phyloP scores from a whole-genome alignment of 2,329 filamentous ascomycete genomes.

The Phoma sp. region DNA sequence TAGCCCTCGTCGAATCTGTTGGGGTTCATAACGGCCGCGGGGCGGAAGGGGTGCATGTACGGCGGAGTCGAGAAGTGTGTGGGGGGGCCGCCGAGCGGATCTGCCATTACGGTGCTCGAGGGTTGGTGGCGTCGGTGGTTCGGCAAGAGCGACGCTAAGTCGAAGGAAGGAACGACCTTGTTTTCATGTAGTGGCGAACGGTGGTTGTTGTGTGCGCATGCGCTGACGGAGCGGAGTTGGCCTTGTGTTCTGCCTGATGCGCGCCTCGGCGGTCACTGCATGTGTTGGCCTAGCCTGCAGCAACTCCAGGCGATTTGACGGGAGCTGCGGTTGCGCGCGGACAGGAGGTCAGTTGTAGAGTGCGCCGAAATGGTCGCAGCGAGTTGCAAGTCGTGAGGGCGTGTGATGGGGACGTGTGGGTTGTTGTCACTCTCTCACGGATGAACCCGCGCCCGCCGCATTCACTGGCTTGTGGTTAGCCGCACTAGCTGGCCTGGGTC shows the following conservation, averaged over 20 bases:
- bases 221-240: conserved; percentile 2
- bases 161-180: not conserved
- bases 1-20: conserved; percentile 79
- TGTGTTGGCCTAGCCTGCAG: not conserved
- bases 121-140: not conserved
- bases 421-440: not conserved
- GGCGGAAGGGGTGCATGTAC: conserved; percentile 47
- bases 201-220: not conserved
- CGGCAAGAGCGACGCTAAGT: not conserved
- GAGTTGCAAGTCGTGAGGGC: not conserved
- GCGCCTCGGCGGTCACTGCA: conserved; percentile 2
- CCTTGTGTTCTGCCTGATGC: conserved; percentile 15
- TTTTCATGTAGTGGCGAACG: not conserved
- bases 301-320: not conserved
- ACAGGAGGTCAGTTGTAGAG: not conserved
- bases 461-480: conserved; percentile 1
- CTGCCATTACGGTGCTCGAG: conserved; percentile 40
- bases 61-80: conserved; percentile 39
- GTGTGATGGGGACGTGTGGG: not conserved
- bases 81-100: conserved; percentile 26
- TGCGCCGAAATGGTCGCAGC: not conserved
- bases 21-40: conserved; percentile 46
- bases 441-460: conserved; percentile 2
- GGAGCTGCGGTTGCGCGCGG: not conserved
- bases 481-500: not conserved